These are phyloP conservation scores for Aspergillus ellipticus DNA, from an alignment of 495 filamentous ascomycete genomes.

Conservation along the genomic window DNA sequence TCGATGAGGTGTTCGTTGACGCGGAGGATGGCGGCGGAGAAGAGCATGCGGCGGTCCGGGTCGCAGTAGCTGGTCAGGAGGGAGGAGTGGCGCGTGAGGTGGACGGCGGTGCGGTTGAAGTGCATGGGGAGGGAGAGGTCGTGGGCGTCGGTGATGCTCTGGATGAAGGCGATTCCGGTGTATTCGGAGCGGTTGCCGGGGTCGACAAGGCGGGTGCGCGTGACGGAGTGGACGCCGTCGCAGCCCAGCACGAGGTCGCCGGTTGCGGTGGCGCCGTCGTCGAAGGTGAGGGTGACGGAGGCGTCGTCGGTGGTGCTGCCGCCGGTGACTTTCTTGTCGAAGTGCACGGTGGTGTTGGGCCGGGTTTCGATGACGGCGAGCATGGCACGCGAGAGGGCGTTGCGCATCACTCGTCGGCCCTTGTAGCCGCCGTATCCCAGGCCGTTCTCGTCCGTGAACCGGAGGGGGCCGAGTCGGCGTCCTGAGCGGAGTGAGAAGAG, in stretches of 20 bases:
- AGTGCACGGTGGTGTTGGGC: slow-evolving; percentile 13
- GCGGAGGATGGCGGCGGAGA: slow-evolving; percentile 13
- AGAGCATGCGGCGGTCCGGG: slow-evolving; percentile 10
- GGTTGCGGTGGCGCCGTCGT: slow-evolving; percentile 31
- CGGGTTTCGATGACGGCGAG: slow-evolving; percentile 10
- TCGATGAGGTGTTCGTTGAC: slow-evolving; percentile 14
- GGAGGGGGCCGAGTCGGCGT: slow-evolving; percentile 11
- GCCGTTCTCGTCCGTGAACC: slow-evolving; percentile 30
- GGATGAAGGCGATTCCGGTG: slow-evolving; percentile 16
- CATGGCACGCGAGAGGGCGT: slow-evolving; percentile 19
- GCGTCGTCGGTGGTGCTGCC: slow-evolving; percentile 19
- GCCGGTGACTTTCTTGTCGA: slow-evolving; percentile 15
- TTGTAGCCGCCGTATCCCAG: slow-evolving; percentile 29
- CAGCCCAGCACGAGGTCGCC: slow-evolving; percentile 50
- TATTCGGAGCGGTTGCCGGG: slow-evolving; percentile 14
- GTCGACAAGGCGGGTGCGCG: slow-evolving; percentile 34
- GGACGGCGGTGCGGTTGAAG: slow-evolving; percentile 33
- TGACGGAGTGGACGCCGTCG: slow-evolving; percentile 53
- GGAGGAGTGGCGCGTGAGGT: slow-evolving; percentile 37
- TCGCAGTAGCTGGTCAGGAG: slow-evolving; percentile 36
- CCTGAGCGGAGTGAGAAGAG: slow-evolving; percentile 21
- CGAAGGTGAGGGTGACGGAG: slow-evolving; percentile 30
- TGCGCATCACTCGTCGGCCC: slow-evolving; percentile 27
- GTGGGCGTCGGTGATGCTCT: slow-evolving; percentile 8
- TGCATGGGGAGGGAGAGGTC: slow-evolving; percentile 21